These are phyloP conservation scores for Otatea glauca DNA, from an alignment of 176 grass and related monocot genomes.

Conservation along the genomic window DNA sequence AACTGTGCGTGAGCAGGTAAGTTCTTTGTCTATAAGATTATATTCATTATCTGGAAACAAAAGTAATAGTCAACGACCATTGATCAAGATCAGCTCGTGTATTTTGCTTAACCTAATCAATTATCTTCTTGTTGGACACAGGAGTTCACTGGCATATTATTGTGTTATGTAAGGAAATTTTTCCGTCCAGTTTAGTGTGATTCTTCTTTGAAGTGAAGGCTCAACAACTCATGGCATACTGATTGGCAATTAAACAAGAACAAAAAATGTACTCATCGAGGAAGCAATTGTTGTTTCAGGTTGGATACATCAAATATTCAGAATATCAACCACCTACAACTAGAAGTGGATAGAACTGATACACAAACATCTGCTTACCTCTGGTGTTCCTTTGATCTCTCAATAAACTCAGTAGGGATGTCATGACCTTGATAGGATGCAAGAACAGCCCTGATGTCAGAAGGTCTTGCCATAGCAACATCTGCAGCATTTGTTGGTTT, in stretches of 20 bases:
- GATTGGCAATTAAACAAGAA: slow-evolving; percentile 25
- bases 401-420: slow-evolving; percentile 84
- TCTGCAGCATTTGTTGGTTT: slow-evolving; percentile 54
- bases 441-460: slow-evolving; percentile 92
- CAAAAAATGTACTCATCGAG: neutral
- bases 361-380: slow-evolving; percentile 54
- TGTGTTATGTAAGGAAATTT: neutral
- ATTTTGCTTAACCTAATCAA: neutral
- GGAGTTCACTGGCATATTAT: neutral
- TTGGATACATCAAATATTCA: neutral
- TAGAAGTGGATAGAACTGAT: slow-evolving; percentile 27
- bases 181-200: slow-evolving; percentile 13
- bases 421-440: slow-evolving; percentile 90
- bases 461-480: slow-evolving; percentile 83
- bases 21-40: neutral
- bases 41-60: neutral
- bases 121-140: neutral
- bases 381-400: slow-evolving; percentile 86
- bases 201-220: neutral
- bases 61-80: neutral
- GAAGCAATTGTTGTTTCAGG: slow-evolving; percentile 14
- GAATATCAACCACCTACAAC: neutral
- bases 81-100: neutral
- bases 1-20: neutral
- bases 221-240: neutral